phyloP scores from a whole-genome alignment of 495 filamentous ascomycete genomes.

The Penicillium verhagenii region DNA sequence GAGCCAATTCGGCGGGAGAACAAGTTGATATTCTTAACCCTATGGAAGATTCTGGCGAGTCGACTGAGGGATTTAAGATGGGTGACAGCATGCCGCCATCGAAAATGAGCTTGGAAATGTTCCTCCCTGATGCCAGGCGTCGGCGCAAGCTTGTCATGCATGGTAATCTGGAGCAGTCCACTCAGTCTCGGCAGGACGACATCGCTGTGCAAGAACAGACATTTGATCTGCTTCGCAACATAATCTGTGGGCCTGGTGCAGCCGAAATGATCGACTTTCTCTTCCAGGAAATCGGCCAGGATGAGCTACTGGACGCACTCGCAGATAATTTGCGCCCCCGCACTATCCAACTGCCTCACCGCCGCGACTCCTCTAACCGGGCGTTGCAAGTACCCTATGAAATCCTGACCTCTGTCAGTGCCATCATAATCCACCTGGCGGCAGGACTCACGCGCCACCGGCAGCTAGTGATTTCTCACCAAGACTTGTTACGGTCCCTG shows the following conservation, averaged over 20 bases:
- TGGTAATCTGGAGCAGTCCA: constrained; percentile 47
- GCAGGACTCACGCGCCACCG: constrained; percentile 75
- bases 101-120: constrained; percentile 42
- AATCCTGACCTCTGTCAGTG: constrained; percentile 71
- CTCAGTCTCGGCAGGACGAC: constrained; percentile 69
- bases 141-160: constrained; percentile 48
- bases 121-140: constrained; percentile 39
- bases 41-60: constrained; percentile 51
- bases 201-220: constrained; percentile 87
- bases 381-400: constrained; percentile 57
- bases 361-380: constrained; percentile 31
- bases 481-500: constrained; percentile 49
- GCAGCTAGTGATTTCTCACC: constrained; percentile 68
- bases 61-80: constrained; percentile 68
- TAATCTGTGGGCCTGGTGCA: constrained; percentile 68
- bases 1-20: constrained; percentile 64
- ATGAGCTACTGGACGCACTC: constrained; percentile 72
- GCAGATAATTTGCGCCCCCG: constrained; percentile 67
- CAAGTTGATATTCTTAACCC: constrained; percentile 67
- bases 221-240: constrained; percentile 81
- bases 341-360: constrained; percentile 38
- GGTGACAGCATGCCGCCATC: constrained; percentile 47
- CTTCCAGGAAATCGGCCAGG: constrained; percentile 71
- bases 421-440: constrained; percentile 80
- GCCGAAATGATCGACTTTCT: constrained; percentile 81